Percentiles rank a stretch among this genome's conserved stretches.
Conservation (phyloP, 768 basidiomycete genomes). For the Xerocomellus dryophilus region DNA sequence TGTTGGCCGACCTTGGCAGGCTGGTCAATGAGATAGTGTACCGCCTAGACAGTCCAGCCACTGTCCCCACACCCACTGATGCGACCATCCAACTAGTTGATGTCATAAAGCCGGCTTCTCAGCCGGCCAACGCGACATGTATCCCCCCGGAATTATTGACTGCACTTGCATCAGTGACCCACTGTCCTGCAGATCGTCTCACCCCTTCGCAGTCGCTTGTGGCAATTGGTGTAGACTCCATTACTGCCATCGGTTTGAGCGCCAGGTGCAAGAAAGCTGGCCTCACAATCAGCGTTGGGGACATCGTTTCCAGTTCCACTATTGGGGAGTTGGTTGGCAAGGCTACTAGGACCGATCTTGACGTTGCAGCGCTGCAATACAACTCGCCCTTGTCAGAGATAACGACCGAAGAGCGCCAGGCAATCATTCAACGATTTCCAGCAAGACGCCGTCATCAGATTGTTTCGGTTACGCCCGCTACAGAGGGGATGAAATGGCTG, state of each 20-base stretch:
- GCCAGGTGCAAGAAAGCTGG: conserved; percentile 40
- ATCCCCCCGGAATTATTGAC: conserved; percentile 12
- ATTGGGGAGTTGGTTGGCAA: conserved; percentile 29
- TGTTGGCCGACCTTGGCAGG: conserved; percentile 18
- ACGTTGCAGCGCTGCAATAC: background rate
- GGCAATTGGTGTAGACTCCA: conserved; percentile 48
- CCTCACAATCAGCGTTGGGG: conserved; percentile 33
- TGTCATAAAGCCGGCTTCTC: background rate
- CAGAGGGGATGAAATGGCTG: conserved; percentile 36
- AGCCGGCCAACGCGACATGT: background rate
- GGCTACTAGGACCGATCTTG: background rate
- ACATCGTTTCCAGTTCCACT: conserved; percentile 42
- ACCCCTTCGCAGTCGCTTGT: conserved; percentile 35
- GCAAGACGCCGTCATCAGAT: conserved; percentile 9
- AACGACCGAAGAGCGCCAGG: conserved; percentile 12
- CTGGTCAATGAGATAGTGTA: conserved; percentile 21
- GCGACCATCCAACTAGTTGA: background rate
- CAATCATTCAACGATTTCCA: conserved; percentile 17
- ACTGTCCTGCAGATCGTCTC: conserved; percentile 31
- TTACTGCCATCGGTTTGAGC: conserved; percentile 45
- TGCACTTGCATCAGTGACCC: conserved; percentile 19
- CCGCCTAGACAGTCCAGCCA: conserved; percentile 16
- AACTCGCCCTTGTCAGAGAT: background rate
- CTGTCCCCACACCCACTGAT: background rate
- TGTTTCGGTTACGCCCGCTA: conserved; percentile 19